Conservation (phyloP, 805 yeast genomes). For the Yarrowia sp. region DNA sequence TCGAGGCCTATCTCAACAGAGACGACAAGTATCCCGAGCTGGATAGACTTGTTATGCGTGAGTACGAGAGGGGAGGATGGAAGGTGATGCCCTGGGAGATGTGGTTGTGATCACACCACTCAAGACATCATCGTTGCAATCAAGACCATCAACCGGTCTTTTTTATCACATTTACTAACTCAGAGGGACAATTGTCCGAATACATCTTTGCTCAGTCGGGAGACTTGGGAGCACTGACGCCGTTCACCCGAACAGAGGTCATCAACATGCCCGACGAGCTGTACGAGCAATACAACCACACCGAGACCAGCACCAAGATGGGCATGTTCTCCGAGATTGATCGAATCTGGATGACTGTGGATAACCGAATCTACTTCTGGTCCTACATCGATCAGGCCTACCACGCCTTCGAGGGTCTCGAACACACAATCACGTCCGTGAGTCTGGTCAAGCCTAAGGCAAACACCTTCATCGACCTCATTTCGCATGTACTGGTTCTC, state of each 20-base stretch:
- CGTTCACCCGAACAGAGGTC: constrained; percentile 75
- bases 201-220: constrained; percentile 44
- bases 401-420: constrained; percentile 80
- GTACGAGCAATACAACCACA: constrained; percentile 69
- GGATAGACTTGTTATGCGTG: constrained; percentile 48
- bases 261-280: constrained; percentile 81
- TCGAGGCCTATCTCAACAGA: constrained; percentile 46
- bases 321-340: constrained; percentile 83
- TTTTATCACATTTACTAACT: not conserved
- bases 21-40: constrained; percentile 50
- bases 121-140: too few species aligned
- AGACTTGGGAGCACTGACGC: constrained; percentile 52
- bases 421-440: constrained; percentile 78
- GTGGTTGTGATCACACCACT: constrained; percentile 37
- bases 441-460: constrained; percentile 81
- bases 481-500: constrained; percentile 73
- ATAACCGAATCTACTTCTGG: constrained; percentile 85
- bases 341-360: constrained; percentile 86
- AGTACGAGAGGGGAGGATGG: not conserved
- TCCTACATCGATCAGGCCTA: constrained; percentile 71
- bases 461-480: constrained; percentile 78
- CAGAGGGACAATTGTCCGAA: constrained; percentile 45
- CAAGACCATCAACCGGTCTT: too few species aligned
- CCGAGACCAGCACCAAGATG: constrained; percentile 73
- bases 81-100: constrained; percentile 6